These are phyloP conservation scores for Pseudocercospora vitis DNA, from an alignment of 2,329 filamentous ascomycete genomes.

Conservation along the genomic window DNA sequence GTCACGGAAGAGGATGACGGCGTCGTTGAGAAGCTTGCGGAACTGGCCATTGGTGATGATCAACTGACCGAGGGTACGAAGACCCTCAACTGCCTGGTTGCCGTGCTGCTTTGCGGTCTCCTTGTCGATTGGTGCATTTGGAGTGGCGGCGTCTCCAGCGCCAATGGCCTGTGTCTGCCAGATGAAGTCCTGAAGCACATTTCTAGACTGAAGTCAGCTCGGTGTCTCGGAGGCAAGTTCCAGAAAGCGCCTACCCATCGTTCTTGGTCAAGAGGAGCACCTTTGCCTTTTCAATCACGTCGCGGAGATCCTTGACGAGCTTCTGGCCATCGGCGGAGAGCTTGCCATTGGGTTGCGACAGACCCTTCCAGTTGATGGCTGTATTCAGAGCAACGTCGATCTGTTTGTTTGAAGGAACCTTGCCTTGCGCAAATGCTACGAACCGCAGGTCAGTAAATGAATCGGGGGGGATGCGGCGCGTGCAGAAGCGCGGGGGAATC, in stretches of 20 bases:
- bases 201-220: constrained; percentile 38
- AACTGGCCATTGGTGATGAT: constrained; percentile 96
- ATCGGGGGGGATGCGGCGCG: too few species aligned
- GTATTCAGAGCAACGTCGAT: constrained; percentile 94
- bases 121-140: constrained; percentile 70
- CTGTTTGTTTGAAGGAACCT: constrained; percentile 92
- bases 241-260: constrained; percentile 60
- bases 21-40: constrained; percentile 86
- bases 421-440: constrained; percentile 78
- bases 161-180: constrained; percentile 84
- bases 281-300: constrained; percentile 83
- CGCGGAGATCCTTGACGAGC: constrained; percentile 74
- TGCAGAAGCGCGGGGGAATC: too few species aligned
- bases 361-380: constrained; percentile 68
- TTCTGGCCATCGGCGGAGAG: constrained; percentile 78
- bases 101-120: constrained; percentile 78
- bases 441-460: constrained; percentile 7
- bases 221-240: not conserved
- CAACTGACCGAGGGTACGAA: constrained; percentile 83
- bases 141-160: constrained; percentile 60
- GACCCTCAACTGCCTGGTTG: constrained; percentile 76
- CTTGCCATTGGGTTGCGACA: constrained; percentile 69
- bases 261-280: constrained; percentile 88
- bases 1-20: constrained; percentile 76
- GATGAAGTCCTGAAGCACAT: constrained; percentile 93